These are phyloP conservation scores for Hericium alpestre DNA, from an alignment of 768 basidiomycete species.

Conservation along the genomic window DNA sequence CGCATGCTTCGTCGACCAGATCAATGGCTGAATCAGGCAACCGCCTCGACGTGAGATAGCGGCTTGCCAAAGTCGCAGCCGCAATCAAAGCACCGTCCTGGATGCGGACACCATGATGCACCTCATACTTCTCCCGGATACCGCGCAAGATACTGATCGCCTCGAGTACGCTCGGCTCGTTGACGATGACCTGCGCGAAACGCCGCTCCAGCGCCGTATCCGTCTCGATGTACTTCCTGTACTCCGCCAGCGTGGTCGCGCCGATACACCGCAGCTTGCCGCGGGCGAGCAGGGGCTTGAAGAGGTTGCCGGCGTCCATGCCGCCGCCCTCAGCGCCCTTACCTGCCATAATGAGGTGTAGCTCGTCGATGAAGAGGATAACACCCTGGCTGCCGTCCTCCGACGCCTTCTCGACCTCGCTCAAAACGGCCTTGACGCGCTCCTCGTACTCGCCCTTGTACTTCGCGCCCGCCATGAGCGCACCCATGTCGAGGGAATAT, in stretches of 20 bases:
- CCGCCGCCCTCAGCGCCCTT: slow-evolving; percentile 74
- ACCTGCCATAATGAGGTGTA: slow-evolving; percentile 90
- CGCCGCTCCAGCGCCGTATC: slow-evolving; percentile 86
- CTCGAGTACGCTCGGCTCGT: slow-evolving; percentile 82
- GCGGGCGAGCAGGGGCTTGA: slow-evolving; percentile 85
- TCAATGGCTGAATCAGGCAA: slow-evolving; percentile 86
- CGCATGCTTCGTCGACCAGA: slow-evolving; percentile 85
- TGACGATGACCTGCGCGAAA: slow-evolving; percentile 88
- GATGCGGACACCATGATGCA: slow-evolving; percentile 85
- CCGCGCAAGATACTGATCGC: slow-evolving; percentile 91
- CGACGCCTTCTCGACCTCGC: slow-evolving; percentile 84
- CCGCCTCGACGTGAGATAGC: slow-evolving; percentile 76
- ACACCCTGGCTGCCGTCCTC: slow-evolving; percentile 60
- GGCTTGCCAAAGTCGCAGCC: slow-evolving; percentile 86
- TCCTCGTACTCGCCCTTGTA: slow-evolving; percentile 98
- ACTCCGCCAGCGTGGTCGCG: slow-evolving; percentile 88
- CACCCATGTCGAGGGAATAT: slow-evolving; percentile 89
- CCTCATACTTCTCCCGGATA: slow-evolving; percentile 82
- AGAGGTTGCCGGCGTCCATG: slow-evolving; percentile 88
- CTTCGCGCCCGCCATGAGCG: slow-evolving; percentile 85
- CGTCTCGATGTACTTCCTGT: slow-evolving; percentile 87
- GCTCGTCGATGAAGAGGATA: slow-evolving; percentile 91
- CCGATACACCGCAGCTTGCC: slow-evolving; percentile 75
- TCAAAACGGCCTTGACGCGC: slow-evolving; percentile 83
- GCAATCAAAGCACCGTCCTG: slow-evolving; percentile 79